Conservation (phyloP, 306 rosid species). For the Vigna trinervia region DNA sequence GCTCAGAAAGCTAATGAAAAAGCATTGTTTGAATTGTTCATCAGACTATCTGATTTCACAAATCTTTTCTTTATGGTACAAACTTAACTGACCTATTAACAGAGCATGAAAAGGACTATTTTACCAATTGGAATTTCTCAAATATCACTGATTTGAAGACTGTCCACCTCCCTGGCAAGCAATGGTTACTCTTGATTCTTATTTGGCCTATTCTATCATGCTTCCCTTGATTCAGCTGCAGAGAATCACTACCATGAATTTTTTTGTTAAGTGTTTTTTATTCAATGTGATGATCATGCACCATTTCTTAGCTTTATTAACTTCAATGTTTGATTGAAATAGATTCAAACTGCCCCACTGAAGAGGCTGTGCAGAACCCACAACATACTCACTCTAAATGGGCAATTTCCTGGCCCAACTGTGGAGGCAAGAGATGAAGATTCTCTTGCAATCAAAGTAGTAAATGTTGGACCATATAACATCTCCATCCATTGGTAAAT, state of each 20-base stretch:
- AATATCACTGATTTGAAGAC: constrained; percentile 49
- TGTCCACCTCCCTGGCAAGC: constrained; percentile 43
- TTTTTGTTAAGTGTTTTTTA: constrained; percentile 60
- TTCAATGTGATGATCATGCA: constrained; percentile 30
- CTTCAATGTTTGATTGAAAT: constrained; percentile 38
- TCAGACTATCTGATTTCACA: constrained; percentile 33
- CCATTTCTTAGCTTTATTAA: background rate
- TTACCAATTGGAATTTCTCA: constrained; percentile 8
- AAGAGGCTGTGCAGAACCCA: constrained; percentile 87
- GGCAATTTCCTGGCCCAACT: constrained; percentile 85
- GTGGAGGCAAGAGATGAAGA: constrained; percentile 72
- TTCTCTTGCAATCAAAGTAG: constrained; percentile 68
- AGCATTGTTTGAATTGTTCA: constrained; percentile 47
- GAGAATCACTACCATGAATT: constrained; percentile 69
- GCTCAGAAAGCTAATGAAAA: background rate
- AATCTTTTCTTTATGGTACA: constrained; percentile 9
- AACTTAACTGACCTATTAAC: background rate
- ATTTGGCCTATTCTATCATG: background rate
- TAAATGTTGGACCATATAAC: constrained; percentile 70
- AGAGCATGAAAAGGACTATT: constrained; percentile 16
- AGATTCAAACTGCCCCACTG: constrained; percentile 65
- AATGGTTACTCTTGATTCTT: constrained; percentile 44
- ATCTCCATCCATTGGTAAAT: constrained; percentile 80
- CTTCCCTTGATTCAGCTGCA: constrained; percentile 52
- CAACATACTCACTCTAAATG: constrained; percentile 69